phyloP scores from a whole-genome alignment of 164 flowering plant genomes.

The Warburgia ugandensis region DNA sequence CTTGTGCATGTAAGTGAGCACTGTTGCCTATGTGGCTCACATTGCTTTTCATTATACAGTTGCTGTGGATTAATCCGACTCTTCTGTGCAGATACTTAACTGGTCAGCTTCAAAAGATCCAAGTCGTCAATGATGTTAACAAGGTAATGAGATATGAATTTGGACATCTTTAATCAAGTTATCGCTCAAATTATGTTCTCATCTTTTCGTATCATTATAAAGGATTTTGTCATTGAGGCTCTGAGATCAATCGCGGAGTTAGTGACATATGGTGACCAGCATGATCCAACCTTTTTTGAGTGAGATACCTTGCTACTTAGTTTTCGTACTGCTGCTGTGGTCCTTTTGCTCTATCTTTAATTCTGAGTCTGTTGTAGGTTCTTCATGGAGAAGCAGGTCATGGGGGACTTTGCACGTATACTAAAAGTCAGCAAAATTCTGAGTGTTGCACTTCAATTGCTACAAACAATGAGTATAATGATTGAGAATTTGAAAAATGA shows the following conservation, averaged over 20 bases:
- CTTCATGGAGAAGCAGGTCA: conserved; percentile 98
- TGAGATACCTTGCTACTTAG: conserved; percentile 29
- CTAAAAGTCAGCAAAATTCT: conserved; percentile 54
- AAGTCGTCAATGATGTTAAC: conserved; percentile 77
- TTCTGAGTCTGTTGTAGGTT: conserved; percentile 35
- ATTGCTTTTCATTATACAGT: too few species aligned
- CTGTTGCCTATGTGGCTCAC: too few species aligned
- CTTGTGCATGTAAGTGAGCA: too few species aligned
- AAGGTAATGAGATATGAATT: conserved; percentile 43
- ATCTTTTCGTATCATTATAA: too few species aligned
- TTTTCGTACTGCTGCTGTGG: not conserved
- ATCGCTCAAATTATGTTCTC: too few species aligned
- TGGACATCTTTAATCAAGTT: too few species aligned
- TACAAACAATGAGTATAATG: conserved; percentile 97
- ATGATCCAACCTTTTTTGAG: conserved; percentile 88
- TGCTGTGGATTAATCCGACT: not conserved
- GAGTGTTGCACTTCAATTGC: conserved; percentile 74
- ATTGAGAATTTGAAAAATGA: conserved; percentile 90
- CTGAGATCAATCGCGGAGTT: conserved; percentile 91
- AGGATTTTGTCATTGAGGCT: conserved; percentile 95
- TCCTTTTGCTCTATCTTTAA: not conserved
- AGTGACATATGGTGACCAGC: conserved; percentile 97
- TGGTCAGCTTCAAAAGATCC: conserved; percentile 73
- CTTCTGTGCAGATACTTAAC: conserved; percentile 55
- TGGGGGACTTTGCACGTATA: conserved; percentile 87